Conservation (phyloP, 2,329 filamentous ascomycete species). For the Colletotrichum magnum region DNA sequence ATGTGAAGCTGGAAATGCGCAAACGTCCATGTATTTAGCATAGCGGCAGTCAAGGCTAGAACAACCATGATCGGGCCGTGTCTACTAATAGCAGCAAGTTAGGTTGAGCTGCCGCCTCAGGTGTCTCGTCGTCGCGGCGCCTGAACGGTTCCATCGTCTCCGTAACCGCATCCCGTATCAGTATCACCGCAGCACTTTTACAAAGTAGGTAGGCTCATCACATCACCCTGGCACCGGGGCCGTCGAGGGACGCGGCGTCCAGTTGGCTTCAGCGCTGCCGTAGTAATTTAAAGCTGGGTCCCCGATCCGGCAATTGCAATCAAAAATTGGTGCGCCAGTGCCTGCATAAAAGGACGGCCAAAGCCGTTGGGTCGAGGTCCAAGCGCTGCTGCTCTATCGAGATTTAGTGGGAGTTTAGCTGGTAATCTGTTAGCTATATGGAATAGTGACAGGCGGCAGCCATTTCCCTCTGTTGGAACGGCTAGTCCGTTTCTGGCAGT, state of each 20-base stretch:
- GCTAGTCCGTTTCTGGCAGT: conserved; percentile 6
- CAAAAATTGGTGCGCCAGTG: conserved; percentile 17
- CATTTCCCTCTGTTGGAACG: neutral
- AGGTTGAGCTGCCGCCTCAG: conserved; percentile 1
- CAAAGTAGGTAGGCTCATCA: neutral
- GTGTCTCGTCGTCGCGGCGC: neutral
- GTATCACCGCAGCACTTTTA: too few relatives aligned
- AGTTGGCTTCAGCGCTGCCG: conserved; percentile 25
- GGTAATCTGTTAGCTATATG: neutral
- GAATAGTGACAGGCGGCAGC: conserved; percentile 19
- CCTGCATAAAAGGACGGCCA: conserved; percentile 21
- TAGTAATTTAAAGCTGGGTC: conserved; percentile 24
- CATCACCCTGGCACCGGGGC: conserved; percentile 4
- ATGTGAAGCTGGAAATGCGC: neutral
- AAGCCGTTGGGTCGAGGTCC: conserved; percentile 11
- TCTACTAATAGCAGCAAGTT: neutral
- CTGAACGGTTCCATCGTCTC: conserved; percentile 17
- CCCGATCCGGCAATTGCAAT: conserved; percentile 35
- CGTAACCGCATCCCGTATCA: too few relatives aligned
- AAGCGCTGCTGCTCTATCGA: conserved; percentile 10
- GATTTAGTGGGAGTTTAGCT: rapidly evolving
- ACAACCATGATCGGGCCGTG: conserved; percentile 16
- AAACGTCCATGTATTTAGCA: too few relatives aligned
- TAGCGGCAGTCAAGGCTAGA: neutral
- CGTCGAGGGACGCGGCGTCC: conserved; percentile 17